Conservation (phyloP, 2,329 filamentous ascomycete species). For the Fusarium liriodendri region DNA sequence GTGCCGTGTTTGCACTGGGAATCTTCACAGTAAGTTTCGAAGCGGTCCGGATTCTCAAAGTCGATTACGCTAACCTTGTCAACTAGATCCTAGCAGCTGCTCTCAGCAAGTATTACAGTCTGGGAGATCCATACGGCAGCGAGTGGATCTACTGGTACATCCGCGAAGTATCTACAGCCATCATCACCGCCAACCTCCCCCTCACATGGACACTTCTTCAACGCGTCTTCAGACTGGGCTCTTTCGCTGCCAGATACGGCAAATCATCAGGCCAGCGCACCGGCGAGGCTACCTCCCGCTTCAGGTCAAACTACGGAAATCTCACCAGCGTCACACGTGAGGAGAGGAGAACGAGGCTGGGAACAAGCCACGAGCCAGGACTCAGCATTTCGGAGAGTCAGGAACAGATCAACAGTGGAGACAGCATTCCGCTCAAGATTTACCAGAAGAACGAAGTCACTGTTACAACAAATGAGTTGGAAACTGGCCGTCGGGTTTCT, state of each 20-base stretch:
- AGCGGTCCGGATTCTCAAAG: rapidly evolving
- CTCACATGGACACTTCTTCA: slow-evolving; percentile 57
- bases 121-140: slow-evolving; percentile 52
- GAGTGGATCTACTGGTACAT: slow-evolving; percentile 59
- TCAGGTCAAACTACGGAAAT: slow-evolving; percentile 40
- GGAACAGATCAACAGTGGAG: slow-evolving; percentile 50
- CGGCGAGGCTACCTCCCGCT: slow-evolving; percentile 34
- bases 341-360: slow-evolving; percentile 11
- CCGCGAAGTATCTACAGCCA: slow-evolving; percentile 58
- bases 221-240: slow-evolving; percentile 48
- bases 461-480: slow-evolving; percentile 36
- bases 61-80: neutral
- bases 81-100: slow-evolving; percentile 37
- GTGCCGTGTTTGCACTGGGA: slow-evolving; percentile 57
- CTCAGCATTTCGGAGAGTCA: slow-evolving; percentile 48
- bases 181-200: slow-evolving; percentile 57
- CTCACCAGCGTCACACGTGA: slow-evolving; percentile 38
- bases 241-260: slow-evolving; percentile 42
- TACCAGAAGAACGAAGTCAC: slow-evolving; percentile 52
- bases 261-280: slow-evolving; percentile 42
- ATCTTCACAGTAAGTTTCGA: slow-evolving; percentile 53
- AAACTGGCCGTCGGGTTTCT: neutral
- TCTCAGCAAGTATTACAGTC: slow-evolving; percentile 56
- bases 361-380: slow-evolving; percentile 24
- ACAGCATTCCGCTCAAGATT: slow-evolving; percentile 50